Evolutionary conservation across 164 flowering plant genomes (phyloP).

Genomic region (Santalum album): DNA sequence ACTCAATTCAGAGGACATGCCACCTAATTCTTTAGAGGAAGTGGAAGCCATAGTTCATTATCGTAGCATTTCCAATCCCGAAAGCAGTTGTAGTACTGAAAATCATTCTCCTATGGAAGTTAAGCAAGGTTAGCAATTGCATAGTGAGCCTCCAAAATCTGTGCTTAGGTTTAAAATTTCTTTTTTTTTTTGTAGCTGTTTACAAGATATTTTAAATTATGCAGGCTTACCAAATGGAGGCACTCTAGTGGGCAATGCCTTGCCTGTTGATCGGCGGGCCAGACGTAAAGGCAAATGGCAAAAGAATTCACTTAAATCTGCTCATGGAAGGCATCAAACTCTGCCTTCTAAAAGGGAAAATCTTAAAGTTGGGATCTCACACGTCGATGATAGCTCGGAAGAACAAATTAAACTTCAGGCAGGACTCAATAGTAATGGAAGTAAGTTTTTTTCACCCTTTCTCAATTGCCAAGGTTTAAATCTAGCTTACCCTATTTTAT

Average conservation of each 20-base stretch:
- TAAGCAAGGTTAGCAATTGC: constrained; percentile 29
- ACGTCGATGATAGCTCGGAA: constrained; percentile 13
- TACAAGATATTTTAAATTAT: constrained; percentile 1
- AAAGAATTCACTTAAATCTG: constrained; percentile 30
- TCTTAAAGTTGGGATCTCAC: constrained; percentile 17
- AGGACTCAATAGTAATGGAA: constrained; percentile 13
- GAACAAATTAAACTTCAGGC: constrained; percentile 23
- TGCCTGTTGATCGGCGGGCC: constrained; percentile 25
- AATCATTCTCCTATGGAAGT: constrained; percentile 15
- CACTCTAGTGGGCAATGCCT: constrained; percentile 27
- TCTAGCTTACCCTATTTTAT: not conserved
- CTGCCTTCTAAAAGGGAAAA: constrained; percentile 35
- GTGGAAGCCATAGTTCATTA: constrained; percentile 9
- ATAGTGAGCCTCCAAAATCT: not conserved
- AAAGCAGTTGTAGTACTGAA: constrained; percentile 12
- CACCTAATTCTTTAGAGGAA: constrained; percentile 15
- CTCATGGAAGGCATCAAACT: constrained; percentile 33
- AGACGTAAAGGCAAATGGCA: constrained; percentile 48
- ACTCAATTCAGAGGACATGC: constrained; percentile 16
- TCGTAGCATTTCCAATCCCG: constrained; percentile 6
- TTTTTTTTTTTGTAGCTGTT: not conserved
- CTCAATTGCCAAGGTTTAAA: too few species aligned
- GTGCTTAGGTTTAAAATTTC: not conserved
- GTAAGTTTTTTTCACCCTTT: constrained; percentile 33
- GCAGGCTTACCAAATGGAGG: constrained; percentile 38